Conservation (phyloP, 2,329 filamentous ascomycete genomes). For the Cladosporium colombiae region DNA sequence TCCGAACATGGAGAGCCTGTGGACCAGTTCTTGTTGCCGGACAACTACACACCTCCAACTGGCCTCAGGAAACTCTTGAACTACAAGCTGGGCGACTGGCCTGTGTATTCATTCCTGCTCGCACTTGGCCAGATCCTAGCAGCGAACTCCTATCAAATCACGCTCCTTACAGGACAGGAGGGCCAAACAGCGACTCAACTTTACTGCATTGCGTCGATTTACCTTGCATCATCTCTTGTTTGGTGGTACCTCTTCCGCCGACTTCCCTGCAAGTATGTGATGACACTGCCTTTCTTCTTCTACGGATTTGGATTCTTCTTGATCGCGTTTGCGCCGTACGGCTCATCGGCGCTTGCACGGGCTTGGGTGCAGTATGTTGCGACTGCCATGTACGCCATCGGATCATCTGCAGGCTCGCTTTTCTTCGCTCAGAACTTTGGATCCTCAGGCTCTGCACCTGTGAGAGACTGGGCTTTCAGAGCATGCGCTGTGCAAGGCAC, state of each 20-base stretch:
- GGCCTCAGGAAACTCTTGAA: slow-evolving; percentile 58
- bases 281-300: slow-evolving; percentile 63
- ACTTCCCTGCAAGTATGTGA: slow-evolving; percentile 56
- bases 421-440: slow-evolving; percentile 68
- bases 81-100: slow-evolving; percentile 59
- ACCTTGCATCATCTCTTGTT: slow-evolving; percentile 57
- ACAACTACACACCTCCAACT: slow-evolving; percentile 58
- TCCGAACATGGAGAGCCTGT: slow-evolving; percentile 32
- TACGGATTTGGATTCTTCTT: slow-evolving; percentile 65
- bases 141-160: slow-evolving; percentile 68
- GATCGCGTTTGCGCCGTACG: slow-evolving; percentile 61
- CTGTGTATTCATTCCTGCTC: slow-evolving; percentile 62
- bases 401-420: slow-evolving; percentile 63
- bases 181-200: slow-evolving; percentile 60
- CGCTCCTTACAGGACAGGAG: slow-evolving; percentile 63
- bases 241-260: slow-evolving; percentile 66
- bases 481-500: slow-evolving; percentile 67
- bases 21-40: slow-evolving; percentile 58
- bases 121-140: slow-evolving; percentile 65
- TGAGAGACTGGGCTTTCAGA: slow-evolving; percentile 66
- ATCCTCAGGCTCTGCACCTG: slow-evolving; percentile 52
- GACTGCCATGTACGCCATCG: slow-evolving; percentile 62
- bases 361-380: slow-evolving; percentile 62
- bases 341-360: slow-evolving; percentile 40
- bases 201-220: slow-evolving; percentile 62